These are phyloP conservation scores for Epithemia pelagica DNA, from an alignment of 108 stramenopile species.

Conservation along the genomic window DNA sequence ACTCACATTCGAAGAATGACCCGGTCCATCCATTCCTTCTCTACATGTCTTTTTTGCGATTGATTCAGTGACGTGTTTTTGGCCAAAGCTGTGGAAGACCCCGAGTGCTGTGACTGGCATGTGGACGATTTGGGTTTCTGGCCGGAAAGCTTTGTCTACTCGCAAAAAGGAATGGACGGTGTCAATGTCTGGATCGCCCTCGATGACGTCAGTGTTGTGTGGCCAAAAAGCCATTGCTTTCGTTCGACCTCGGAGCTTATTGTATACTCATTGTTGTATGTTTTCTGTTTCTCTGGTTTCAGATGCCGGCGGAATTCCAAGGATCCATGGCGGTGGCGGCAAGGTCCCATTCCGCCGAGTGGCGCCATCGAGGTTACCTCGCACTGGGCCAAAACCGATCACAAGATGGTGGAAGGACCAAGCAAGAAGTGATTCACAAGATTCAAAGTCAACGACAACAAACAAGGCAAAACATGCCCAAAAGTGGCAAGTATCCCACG, in stretches of 20 bases:
- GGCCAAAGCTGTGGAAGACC: constrained; percentile 8
- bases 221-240: too few relatives aligned
- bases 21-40: too few relatives aligned
- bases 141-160: constrained; percentile 17
- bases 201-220: constrained; percentile 42
- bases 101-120: constrained; percentile 46
- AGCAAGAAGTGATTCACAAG: constrained; percentile 20
- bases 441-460: constrained; percentile 19
- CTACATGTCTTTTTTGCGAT: too few relatives aligned
- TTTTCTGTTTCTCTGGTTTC: too few relatives aligned
- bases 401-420: constrained; percentile 28
- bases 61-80: constrained; percentile 20
- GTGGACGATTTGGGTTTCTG: constrained; percentile 60
- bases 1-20: too few relatives aligned
- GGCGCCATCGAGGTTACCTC: constrained; percentile 39
- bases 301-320: constrained; percentile 24
- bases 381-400: constrained; percentile 33
- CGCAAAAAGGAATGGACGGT: constrained; percentile 15
- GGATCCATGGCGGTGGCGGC: constrained; percentile 38
- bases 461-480: background rate
- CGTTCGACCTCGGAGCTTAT: too few relatives aligned
- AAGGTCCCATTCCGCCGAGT: constrained; percentile 39
- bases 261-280: too few relatives aligned
- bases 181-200: constrained; percentile 60
- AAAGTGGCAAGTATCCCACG: background rate